Evolutionary conservation across 2,329 filamentous ascomycete genomes (phyloP).

Genomic region (Lachnellula cervina): DNA sequence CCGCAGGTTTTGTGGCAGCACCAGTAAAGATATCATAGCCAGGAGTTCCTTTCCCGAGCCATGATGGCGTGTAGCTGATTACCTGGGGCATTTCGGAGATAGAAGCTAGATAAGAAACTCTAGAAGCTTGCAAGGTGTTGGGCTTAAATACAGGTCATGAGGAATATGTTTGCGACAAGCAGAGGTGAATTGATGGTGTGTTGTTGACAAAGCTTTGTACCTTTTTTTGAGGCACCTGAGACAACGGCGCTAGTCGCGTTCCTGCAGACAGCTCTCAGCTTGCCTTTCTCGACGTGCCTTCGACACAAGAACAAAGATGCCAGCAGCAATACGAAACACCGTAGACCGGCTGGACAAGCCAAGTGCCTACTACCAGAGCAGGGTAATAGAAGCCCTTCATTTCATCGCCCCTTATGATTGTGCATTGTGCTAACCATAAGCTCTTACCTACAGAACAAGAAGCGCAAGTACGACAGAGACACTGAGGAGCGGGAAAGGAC

Average conservation of each 20-base stretch:
- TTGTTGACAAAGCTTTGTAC: slow-evolving; percentile 18
- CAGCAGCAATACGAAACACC: slow-evolving; percentile 52
- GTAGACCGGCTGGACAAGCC: slow-evolving; percentile 91
- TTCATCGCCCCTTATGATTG: slow-evolving; percentile 8
- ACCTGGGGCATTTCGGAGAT: slow-evolving; percentile 70
- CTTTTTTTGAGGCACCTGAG: slow-evolving; percentile 19
- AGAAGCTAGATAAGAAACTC: slow-evolving; percentile 10
- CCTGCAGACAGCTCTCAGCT: slow-evolving; percentile 6
- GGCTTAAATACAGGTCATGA: slow-evolving; percentile 9
- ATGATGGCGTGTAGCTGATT: slow-evolving; percentile 77
- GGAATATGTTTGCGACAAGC: slow-evolving; percentile 6
- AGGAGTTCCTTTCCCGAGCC: slow-evolving; percentile 73
- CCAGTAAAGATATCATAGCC: slow-evolving; percentile 73
- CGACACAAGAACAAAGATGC: slow-evolving; percentile 26
- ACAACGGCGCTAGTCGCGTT: slow-evolving; percentile 16
- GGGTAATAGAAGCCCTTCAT: slow-evolving; percentile 49
- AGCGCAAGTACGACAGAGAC: slow-evolving; percentile 50
- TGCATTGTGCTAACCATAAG: slow-evolving; percentile 24
- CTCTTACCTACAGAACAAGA: slow-evolving; percentile 43
- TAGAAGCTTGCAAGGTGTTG: not conserved
- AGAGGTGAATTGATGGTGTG: slow-evolving; percentile 8
- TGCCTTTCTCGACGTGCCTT: not conserved
- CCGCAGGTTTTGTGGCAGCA: slow-evolving; percentile 32
- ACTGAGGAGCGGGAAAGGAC: slow-evolving; percentile 49
- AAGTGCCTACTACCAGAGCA: slow-evolving; percentile 85